Percentiles rank a stretch among this genome's conserved stretches.
These are phyloP conservation scores for maize (Zea mays) DNA, from an alignment of 176 grass and related monocot species.

Conservation along the genomic window DNA sequence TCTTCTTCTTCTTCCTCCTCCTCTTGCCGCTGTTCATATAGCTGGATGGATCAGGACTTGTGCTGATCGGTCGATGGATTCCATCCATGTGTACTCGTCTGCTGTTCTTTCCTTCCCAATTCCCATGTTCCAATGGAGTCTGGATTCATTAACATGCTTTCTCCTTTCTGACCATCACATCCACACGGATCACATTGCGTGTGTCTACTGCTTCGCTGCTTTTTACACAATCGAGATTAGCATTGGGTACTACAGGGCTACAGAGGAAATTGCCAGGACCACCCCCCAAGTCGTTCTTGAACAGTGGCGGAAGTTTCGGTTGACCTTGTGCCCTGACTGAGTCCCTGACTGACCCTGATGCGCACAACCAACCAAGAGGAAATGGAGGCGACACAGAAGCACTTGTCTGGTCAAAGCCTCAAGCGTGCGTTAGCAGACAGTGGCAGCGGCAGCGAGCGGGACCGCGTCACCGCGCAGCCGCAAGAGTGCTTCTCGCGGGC, in stretches of 20 bases:
- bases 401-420: background rate
- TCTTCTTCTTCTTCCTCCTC: background rate
- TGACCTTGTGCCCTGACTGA: conserved; percentile 20
- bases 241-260: background rate
- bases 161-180: background rate
- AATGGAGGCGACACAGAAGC: background rate
- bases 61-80: conserved; percentile 20
- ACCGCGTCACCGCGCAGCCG: background rate
- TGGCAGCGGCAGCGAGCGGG: conserved; percentile 7
- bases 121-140: background rate
- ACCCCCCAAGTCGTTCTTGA: background rate
- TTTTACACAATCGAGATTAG: background rate
- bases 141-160: conserved; percentile 26
- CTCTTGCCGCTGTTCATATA: conserved; percentile 49
- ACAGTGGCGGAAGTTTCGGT: background rate
- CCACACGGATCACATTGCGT: background rate
- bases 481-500: background rate
- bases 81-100: conserved; percentile 21
- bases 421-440: background rate
- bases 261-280: background rate
- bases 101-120: background rate
- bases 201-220: background rate
- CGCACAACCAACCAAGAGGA: background rate
- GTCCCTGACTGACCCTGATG: background rate
- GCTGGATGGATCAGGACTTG: too few species aligned